A percentile compares a stretch with the other conserved stretches of the same genome.
Evolutionary conservation across 2,329 filamentous ascomycete genomes (phyloP).

Genomic region (Escovopsis sp.): DNA sequence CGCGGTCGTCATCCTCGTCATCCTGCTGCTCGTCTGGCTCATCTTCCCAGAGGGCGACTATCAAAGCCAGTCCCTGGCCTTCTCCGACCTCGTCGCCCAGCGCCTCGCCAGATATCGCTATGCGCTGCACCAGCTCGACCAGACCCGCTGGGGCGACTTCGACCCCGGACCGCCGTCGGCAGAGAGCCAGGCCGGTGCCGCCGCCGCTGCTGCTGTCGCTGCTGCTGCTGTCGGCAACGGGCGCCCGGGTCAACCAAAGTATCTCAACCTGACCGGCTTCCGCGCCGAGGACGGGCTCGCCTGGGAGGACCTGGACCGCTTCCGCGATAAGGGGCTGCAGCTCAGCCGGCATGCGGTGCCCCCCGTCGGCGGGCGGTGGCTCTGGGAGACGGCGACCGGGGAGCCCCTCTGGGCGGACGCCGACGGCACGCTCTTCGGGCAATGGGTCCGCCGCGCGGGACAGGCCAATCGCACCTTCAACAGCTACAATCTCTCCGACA

Average conservation of each 20-base stretch:
- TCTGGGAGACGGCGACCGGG: constrained; percentile 23
- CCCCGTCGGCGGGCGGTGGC: constrained; percentile 25
- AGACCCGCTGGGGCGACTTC: constrained; percentile 47
- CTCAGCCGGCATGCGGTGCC: constrained; percentile 40
- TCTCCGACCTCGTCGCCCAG: constrained; percentile 24
- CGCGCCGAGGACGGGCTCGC: constrained; percentile 58
- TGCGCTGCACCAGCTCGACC: constrained; percentile 39
- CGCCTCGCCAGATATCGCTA: constrained; percentile 37
- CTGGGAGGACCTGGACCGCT: constrained; percentile 58
- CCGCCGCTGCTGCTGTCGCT: no score
- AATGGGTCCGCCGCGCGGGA: constrained; percentile 50
- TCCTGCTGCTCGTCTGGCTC: constrained; percentile 25
- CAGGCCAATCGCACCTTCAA: constrained; percentile 30
- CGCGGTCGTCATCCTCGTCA: constrained; percentile 15
- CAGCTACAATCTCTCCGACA: constrained; percentile 48
- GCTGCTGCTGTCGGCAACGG: background rate
- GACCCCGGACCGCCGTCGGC: constrained; percentile 22
- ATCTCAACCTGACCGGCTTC: constrained; percentile 65
- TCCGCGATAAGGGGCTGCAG: constrained; percentile 49
- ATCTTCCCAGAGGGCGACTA: constrained; percentile 23
- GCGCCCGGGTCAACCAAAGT: constrained; percentile 18
- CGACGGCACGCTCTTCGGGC: constrained; percentile 62
- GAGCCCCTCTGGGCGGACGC: constrained; percentile 58
- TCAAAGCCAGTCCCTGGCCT: constrained; percentile 16
- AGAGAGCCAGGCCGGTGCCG: constrained; percentile 6